Evolutionary conservation across 306 rosid genomes (phyloP).

Genomic region (Styphnolobium japonicum): DNA sequence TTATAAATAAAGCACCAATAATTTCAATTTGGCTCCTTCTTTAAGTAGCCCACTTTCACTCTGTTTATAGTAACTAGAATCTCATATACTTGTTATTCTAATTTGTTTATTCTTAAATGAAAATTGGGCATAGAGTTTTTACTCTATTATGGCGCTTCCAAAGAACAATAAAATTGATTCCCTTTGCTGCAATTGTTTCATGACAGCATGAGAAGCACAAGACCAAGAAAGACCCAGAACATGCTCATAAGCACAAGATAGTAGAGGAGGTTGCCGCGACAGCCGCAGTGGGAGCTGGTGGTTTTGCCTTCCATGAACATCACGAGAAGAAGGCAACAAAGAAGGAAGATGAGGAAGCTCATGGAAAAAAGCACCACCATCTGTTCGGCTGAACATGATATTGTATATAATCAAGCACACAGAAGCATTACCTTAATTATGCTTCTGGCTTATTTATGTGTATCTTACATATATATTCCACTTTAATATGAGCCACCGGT

Average conservation of each 20-base stretch:
- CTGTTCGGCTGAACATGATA: conserved; percentile 35
- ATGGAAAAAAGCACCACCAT: conserved; percentile 71
- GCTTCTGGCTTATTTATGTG: not conserved
- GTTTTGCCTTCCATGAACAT: conserved; percentile 72
- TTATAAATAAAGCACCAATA: no score
- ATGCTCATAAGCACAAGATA: conserved; percentile 65
- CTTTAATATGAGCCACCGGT: not conserved
- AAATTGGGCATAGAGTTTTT: not conserved
- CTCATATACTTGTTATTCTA: not conserved
- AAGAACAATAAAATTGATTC: not conserved
- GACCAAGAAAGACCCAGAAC: conserved; percentile 52
- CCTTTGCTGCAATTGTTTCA: not conserved
- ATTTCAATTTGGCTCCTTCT: not conserved
- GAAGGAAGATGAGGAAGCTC: conserved; percentile 61
- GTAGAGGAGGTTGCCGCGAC: conserved; percentile 64
- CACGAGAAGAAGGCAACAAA: conserved; percentile 65
- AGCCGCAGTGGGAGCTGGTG: conserved; percentile 53
- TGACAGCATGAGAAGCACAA: conserved; percentile 69
- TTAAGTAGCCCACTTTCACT: not conserved
- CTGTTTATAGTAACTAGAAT: not conserved
- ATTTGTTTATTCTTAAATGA: not conserved
- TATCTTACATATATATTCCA: not conserved
- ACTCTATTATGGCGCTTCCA: not conserved
- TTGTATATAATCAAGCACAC: not conserved
- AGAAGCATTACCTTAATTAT: not conserved